phyloP scores from a whole-genome alignment of 2,329 filamentous ascomycete species.

The Massarina eburnea region DNA sequence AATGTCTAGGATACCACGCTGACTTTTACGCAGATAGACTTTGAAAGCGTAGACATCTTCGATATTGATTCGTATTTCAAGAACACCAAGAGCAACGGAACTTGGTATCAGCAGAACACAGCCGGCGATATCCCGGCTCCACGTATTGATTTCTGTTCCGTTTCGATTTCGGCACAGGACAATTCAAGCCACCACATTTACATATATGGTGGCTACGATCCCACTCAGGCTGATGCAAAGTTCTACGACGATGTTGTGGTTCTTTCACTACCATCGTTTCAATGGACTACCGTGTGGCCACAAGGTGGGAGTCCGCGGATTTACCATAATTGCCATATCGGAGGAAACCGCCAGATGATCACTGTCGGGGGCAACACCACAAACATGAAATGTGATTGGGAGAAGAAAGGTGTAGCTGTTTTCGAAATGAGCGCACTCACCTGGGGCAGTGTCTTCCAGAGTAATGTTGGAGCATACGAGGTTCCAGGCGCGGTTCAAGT shows the following conservation, averaged over 20 bases:
- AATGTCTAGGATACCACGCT: not conserved
- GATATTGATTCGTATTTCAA: conserved; percentile 42
- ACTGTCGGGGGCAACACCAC: conserved; percentile 43
- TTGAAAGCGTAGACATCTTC: conserved; percentile 41
- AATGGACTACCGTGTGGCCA: conserved; percentile 46
- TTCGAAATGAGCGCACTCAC: conserved; percentile 12
- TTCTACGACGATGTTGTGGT: conserved; percentile 28
- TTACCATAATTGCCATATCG: conserved; percentile 47
- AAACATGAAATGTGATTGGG: conserved; percentile 21
- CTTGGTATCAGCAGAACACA: conserved; percentile 49
- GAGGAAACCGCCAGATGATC: conserved; percentile 45
- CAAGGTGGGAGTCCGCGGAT: conserved; percentile 40
- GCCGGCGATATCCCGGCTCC: conserved; percentile 45
- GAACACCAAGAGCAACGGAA: conserved; percentile 31
- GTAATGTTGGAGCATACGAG: conserved; percentile 6
- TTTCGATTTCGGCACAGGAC: conserved; percentile 46
- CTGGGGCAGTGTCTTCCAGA: conserved; percentile 18
- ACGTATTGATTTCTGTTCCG: conserved; percentile 50
- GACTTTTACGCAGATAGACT: conserved; percentile 16
- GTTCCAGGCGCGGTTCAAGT: conserved; percentile 10
- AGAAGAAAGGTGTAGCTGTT: conserved; percentile 20
- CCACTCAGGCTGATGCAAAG: conserved; percentile 15
- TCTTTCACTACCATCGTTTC: conserved; percentile 51
- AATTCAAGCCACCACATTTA: conserved; percentile 52
- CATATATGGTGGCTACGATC: conserved; percentile 52